Evolutionary conservation across 371 early-diverging fungal species (phyloP).

Genomic region (Basidiobolus meristosporus): DNA sequence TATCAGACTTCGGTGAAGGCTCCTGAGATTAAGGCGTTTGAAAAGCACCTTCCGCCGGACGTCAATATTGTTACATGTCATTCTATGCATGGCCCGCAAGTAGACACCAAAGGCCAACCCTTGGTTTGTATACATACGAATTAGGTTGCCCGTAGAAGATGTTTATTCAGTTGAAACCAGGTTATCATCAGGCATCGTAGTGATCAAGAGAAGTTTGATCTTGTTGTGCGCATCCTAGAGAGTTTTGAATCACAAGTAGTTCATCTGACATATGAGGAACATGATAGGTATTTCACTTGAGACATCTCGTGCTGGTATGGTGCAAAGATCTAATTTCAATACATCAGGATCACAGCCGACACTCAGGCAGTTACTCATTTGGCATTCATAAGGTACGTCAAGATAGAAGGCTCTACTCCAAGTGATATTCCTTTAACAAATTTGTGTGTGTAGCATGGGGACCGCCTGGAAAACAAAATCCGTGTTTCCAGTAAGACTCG

Average conservation of each 20-base stretch:
- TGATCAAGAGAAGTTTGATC: constrained; percentile 29
- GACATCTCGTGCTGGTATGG: neutral
- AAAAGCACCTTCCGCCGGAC: constrained; percentile 64
- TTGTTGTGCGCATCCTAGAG: constrained; percentile 38
- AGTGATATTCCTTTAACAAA: constrained; percentile 1
- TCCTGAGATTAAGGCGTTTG: constrained; percentile 81
- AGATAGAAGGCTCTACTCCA: neutral
- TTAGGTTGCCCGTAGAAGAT: neutral
- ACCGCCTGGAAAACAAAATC: constrained; percentile 77
- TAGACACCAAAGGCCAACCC: constrained; percentile 68
- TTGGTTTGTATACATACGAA: constrained; percentile 18
- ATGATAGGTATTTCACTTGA: constrained; percentile 31
- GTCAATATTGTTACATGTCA: constrained; percentile 86
- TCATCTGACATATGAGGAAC: constrained; percentile 57
- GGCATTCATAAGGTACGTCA: constrained; percentile 64
- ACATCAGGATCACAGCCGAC: constrained; percentile 66
- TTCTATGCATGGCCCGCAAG: constrained; percentile 87
- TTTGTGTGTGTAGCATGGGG: constrained; percentile 46
- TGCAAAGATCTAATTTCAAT: neutral
- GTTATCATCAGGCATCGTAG: constrained; percentile 61
- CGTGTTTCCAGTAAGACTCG: constrained; percentile 48
- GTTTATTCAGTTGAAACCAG: constrained; percentile 4
- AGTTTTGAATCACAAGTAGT: constrained; percentile 67
- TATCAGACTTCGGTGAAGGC: constrained; percentile 79
- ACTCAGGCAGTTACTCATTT: constrained; percentile 94